A percentile compares a stretch with the other conserved stretches of the same genome.
Conservation (phyloP, 257 asterid species). For the Avicennia marina region DNA sequence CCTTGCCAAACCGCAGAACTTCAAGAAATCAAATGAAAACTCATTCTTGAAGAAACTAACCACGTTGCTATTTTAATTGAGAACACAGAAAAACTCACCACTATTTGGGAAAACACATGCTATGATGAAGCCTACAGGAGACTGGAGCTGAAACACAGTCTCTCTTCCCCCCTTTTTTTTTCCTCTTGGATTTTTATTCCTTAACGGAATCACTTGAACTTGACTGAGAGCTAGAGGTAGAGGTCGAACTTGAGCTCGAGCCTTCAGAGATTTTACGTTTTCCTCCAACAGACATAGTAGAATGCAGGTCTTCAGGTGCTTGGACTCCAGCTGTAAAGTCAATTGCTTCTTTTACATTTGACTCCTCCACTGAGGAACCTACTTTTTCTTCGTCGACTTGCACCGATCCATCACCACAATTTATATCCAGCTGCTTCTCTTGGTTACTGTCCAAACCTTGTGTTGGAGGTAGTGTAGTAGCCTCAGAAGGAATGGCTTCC, state of each 20-base stretch:
- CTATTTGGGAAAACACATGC: not conserved
- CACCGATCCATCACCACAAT: too few relatives aligned
- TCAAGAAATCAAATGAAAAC: conserved; percentile 51
- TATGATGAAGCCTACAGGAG: not conserved
- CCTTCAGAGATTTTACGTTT: conserved; percentile 31
- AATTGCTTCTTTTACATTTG: conserved; percentile 16
- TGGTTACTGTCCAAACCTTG: too few relatives aligned
- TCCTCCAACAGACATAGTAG: conserved; percentile 21
- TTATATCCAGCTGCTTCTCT: too few relatives aligned
- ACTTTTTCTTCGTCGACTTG: too few relatives aligned
- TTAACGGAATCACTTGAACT: conserved; percentile 56
- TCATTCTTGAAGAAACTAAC: conserved; percentile 49
- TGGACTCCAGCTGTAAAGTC: conserved; percentile 16
- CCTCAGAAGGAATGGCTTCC: conserved; percentile 25
- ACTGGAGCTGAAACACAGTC: too few relatives aligned
- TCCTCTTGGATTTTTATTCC: conserved; percentile 30
- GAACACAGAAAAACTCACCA: conserved; percentile 1
- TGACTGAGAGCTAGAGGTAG: conserved; percentile 53
- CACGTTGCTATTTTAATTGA: conserved; percentile 25
- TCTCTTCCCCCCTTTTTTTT: too few relatives aligned
- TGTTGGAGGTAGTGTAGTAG: conserved; percentile 5
- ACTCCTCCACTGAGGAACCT: too few relatives aligned
- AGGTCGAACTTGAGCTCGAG: conserved; percentile 47
- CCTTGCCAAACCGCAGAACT: conserved; percentile 25
- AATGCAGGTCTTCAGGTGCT: conserved; percentile 22